Base-by-base conservation (phyloP, 2,329 filamentous ascomycete genomes). In the Cercospora sp. region DNA sequence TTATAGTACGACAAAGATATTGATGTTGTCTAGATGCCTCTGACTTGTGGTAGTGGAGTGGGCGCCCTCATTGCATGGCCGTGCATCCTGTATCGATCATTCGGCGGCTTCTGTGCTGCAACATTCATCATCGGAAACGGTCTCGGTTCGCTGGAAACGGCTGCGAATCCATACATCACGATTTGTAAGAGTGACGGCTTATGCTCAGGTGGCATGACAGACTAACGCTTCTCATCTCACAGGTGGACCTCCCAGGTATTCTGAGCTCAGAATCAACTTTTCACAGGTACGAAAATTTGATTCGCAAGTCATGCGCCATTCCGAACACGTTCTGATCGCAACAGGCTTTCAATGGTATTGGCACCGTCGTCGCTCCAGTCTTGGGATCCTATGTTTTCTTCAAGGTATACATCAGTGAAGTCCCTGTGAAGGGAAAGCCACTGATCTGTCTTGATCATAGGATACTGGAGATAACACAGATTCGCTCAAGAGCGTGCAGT, bases 341-440 rank as follows among this genome's bases (percentile, higher is more conserved):
- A 20, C 30, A 59, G 73, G 84, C 85, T 5, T 83, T 88, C 68
- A 86, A 89, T 72, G 87, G 84, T 13, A 81, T 87, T 40, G 87
- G 86, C 2, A 86, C 85, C 0, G 84, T 88, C 63, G 80, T 87
- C 16, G 86, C 86, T 0, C 88, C 87, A 0, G 83, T 89, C 1
- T 79, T 90, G 7, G 87, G 85, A 0, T 84, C 83, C 2, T 85
- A 86, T 60, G 87, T 89, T 60, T 89, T 90, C 79, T 90, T 90
- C 76, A 83, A 84, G 55, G 51, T 59, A 36, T 2, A 23, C 28
- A 12, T 59, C n/a, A 13, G 3, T 5, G 1, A 10, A 33, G n/a
- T 33, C n/a, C 1, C 3, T 23, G 16, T 0, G 0, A 40, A 16
- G 28, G n/a, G n/a, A 13, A n/a, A 10, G 12, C 28, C 55, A 10